Conservation (phyloP, 2,329 filamentous ascomycete genomes). For the Aureobasidium subglaciale region DNA sequence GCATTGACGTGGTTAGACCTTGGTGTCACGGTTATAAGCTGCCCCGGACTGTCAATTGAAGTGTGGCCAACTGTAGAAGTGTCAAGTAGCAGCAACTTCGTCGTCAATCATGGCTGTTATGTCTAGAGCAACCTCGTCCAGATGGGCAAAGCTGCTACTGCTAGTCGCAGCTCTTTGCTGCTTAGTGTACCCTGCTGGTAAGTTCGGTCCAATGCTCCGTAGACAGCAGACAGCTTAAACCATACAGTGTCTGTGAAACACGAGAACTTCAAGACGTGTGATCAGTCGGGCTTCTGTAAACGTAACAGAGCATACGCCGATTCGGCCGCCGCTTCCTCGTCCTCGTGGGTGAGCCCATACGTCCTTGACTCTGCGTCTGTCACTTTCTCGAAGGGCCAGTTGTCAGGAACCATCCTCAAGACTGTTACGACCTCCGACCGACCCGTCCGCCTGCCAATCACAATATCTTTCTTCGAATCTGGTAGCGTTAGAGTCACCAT, state of each 20-base stretch:
- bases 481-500: constrained; percentile 80
- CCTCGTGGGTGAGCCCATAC: constrained; percentile 76
- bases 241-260: constrained; percentile 72
- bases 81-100: background rate
- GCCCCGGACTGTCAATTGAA: background rate
- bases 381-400: constrained; percentile 68
- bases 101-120: constrained; percentile 4
- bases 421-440: constrained; percentile 58
- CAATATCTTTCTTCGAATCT: constrained; percentile 80
- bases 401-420: constrained; percentile 78
- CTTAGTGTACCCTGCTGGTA: constrained; percentile 59
- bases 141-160: constrained; percentile 59
- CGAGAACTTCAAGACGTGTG: constrained; percentile 93
- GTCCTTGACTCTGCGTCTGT: constrained; percentile 64
- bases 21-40: too few species aligned
- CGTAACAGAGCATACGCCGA: constrained; percentile 89
- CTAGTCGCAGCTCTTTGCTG: constrained; percentile 53
- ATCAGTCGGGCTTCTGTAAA: constrained; percentile 94
- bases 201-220: constrained; percentile 23
- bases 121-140: constrained; percentile 40
- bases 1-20: background rate
- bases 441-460: constrained; percentile 72
- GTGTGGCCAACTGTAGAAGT: background rate
- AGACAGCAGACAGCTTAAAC: background rate
- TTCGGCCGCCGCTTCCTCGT: constrained; percentile 52